phyloP scores from a whole-genome alignment of 75 land plant species.

The Picea sitchensis region DNA sequence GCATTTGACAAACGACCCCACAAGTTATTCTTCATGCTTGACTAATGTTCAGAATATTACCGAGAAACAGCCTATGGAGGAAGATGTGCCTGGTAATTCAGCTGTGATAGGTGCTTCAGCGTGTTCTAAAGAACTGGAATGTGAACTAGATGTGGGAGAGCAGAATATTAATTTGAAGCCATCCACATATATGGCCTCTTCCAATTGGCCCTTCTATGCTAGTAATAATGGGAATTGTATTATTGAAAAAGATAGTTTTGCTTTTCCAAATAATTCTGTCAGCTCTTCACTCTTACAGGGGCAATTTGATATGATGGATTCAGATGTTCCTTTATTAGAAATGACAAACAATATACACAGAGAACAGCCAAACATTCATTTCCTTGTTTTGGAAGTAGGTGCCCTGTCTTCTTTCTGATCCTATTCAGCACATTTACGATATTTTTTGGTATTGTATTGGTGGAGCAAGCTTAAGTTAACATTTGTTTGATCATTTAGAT shows the following conservation, averaged over 20 bases:
- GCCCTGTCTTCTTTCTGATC: neutral
- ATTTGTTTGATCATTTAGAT: conserved; percentile 1
- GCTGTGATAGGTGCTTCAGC: neutral
- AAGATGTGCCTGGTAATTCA: neutral
- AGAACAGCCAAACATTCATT: conserved; percentile 22
- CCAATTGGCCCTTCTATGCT: neutral
- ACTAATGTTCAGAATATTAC: conserved; percentile 2
- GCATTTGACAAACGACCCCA: too few relatives aligned
- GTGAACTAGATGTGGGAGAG: neutral
- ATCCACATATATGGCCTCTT: neutral
- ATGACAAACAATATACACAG: neutral
- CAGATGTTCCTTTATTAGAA: conserved; percentile 8
- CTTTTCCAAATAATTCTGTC: neutral
- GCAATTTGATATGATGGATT: neutral
- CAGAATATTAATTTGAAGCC: neutral
- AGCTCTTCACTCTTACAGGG: neutral
- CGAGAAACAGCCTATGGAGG: conserved; percentile 8
- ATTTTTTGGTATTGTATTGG: neutral
- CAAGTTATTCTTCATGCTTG: conserved; percentile 1
- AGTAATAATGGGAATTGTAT: neutral
- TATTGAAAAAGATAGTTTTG: conserved; percentile 7
- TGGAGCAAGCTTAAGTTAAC: neutral
- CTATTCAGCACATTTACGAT: neutral
- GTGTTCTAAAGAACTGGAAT: neutral
- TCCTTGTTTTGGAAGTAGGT: conserved; percentile 77